phyloP scores from a whole-genome alignment of 1,139 yeast species.

The Taphrina betulina region DNA sequence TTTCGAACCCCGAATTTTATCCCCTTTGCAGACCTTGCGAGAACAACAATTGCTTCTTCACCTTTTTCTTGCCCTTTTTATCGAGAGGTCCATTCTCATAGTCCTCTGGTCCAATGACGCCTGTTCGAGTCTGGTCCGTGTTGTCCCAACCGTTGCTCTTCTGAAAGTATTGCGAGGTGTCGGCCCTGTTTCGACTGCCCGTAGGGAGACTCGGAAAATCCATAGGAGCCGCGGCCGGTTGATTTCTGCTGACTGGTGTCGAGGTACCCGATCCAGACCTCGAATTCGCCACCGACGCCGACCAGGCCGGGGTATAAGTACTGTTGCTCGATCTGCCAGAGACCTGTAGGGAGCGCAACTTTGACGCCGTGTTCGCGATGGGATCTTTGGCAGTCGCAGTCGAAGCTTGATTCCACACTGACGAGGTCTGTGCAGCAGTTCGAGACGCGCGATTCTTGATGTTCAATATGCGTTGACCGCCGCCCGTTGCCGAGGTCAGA shows the following conservation, averaged over 20 bases:
- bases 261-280: conserved; percentile 21
- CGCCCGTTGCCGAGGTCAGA: conserved; percentile 8
- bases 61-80: conserved; percentile 28
- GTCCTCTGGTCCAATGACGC: conserved; percentile 20
- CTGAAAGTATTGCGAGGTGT: conserved; percentile 20
- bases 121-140: not conserved
- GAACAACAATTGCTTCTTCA: conserved; percentile 28
- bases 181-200: conserved; percentile 6
- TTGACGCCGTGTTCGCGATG: not conserved
- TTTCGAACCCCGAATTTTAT: not conserved
- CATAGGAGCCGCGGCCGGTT: not conserved
- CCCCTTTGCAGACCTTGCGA: conserved; percentile 30
- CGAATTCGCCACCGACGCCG: conserved; percentile 25
- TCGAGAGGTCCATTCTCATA: not conserved
- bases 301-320: conserved; percentile 28
- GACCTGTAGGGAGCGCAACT: conserved; percentile 11
- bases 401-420: conserved; percentile 33
- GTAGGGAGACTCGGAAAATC: conserved; percentile 25
- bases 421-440: conserved; percentile 28
- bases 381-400: conserved; percentile 11
- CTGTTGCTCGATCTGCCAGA: conserved; percentile 8
- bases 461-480: conserved; percentile 30
- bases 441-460: conserved; percentile 31
- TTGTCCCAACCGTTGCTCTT: conserved; percentile 9
- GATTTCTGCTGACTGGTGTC: conserved; percentile 1